Evolutionary conservation across 768 basidiomycete species (phyloP).

Genomic region (Hericium coralloides): DNA sequence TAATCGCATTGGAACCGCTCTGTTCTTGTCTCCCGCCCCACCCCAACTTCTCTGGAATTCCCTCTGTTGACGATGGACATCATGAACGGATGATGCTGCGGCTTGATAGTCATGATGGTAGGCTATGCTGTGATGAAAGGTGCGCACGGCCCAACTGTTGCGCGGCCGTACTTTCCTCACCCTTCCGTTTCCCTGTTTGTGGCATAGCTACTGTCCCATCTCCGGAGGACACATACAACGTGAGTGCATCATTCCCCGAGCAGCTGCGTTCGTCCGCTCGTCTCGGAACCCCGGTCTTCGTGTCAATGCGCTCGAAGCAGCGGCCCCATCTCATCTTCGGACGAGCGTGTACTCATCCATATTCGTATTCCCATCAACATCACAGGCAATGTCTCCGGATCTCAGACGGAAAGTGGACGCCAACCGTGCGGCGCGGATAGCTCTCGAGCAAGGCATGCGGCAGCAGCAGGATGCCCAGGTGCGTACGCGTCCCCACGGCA

Average conservation of each 20-base stretch:
- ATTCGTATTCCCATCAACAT: not conserved
- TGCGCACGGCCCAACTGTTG: conserved; percentile 6
- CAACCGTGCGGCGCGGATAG: conserved; percentile 25
- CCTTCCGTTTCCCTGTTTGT: no score
- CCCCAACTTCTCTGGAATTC: not conserved
- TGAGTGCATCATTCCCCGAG: conserved; percentile 11
- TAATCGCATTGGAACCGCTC: not conserved
- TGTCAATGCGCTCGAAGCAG: not conserved
- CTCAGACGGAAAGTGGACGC: conserved; percentile 28
- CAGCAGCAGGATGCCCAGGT: conserved; percentile 23
- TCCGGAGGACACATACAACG: conserved; percentile 26
- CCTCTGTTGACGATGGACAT: not conserved
- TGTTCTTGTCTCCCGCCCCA: not conserved
- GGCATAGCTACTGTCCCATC: conserved; percentile 21
- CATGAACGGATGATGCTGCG: not conserved
- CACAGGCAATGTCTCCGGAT: conserved; percentile 29
- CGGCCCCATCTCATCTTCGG: not conserved
- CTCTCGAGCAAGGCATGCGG: conserved; percentile 22
- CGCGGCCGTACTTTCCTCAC: no score
- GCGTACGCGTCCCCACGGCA: not conserved
- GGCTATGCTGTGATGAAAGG: conserved; percentile 24
- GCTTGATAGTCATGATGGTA: conserved; percentile 22
- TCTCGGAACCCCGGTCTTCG: not conserved
- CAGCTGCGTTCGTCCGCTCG: not conserved
- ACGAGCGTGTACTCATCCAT: not conserved